Conservation (phyloP, 2,329 filamentous ascomycete genomes). For the Penicillium sp. region DNA sequence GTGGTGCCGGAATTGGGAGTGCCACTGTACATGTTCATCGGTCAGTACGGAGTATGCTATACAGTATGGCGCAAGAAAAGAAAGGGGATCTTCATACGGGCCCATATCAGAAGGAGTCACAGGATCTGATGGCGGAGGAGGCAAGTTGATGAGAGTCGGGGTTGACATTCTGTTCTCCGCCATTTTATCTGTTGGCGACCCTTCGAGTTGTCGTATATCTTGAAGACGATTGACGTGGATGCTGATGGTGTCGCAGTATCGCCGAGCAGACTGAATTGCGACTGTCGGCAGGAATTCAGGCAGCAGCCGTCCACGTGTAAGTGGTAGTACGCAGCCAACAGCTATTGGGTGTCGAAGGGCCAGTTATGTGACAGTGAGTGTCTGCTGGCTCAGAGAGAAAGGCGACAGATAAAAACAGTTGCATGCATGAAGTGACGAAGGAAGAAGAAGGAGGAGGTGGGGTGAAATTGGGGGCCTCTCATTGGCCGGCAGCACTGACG, state of each 20-base stretch:
- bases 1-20: conserved; percentile 92
- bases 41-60: conserved; percentile 7
- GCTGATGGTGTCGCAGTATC: neutral
- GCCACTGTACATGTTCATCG: conserved; percentile 54
- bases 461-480: neutral
- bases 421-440: too few relatives aligned
- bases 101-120: conserved; percentile 80
- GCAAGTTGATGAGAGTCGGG: conserved; percentile 77
- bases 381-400: too few relatives aligned
- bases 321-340: neutral
- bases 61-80: conserved; percentile 15
- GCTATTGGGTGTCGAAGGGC: neutral
- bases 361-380: too few relatives aligned
- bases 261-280: too few relatives aligned
- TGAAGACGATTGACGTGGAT: neutral
- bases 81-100: conserved; percentile 60
- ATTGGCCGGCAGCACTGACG: neutral
- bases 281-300: neutral
- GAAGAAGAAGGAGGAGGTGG: neutral
- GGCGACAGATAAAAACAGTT: too few relatives aligned
- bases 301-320: neutral
- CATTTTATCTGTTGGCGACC: neutral
- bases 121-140: conserved; percentile 74
- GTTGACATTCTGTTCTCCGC: conserved; percentile 32
- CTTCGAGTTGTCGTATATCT: neutral